These are phyloP conservation scores for Phaeotremella skinneri DNA, from an alignment of 768 basidiomycete genomes.

Conservation along the genomic window DNA sequence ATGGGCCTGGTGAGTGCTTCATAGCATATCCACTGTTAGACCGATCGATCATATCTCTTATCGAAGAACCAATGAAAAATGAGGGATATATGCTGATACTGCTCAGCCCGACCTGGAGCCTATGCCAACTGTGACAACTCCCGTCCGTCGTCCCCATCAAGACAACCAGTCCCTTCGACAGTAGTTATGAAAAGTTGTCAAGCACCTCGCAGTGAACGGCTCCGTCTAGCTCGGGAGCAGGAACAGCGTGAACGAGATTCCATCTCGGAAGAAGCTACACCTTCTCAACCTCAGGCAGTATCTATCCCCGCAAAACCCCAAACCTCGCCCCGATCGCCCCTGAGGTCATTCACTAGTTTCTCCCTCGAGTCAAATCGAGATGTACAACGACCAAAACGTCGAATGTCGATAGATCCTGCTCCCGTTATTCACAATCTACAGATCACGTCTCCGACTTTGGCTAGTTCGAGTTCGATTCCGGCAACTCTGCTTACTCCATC, in stretches of 20 bases:
- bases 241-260: not conserved
- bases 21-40: slow-evolving; percentile 17
- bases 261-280: not conserved
- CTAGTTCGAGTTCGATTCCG: slow-evolving; percentile 2
- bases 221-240: slow-evolving; percentile 28
- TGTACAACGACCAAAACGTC: slow-evolving; percentile 24
- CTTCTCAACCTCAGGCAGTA: not conserved
- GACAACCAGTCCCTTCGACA: slow-evolving; percentile 13
- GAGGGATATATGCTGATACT: slow-evolving; percentile 4
- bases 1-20: slow-evolving; percentile 37
- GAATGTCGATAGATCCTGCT: slow-evolving; percentile 47
- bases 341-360: slow-evolving; percentile 3
- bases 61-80: not conserved
- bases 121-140: slow-evolving; percentile 49
- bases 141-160: slow-evolving; percentile 27
- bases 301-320: not conserved
- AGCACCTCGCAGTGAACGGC: slow-evolving; percentile 44
- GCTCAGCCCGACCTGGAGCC: slow-evolving; percentile 40
- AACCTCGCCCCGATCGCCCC: not conserved
- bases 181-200: slow-evolving; percentile 37
- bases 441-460: slow-evolving; percentile 23
- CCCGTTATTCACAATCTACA: slow-evolving; percentile 39
- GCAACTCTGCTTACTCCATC: slow-evolving; percentile 16
- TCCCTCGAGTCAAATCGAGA: not conserved
- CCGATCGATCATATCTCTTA: not conserved